A percentile compares a stretch with the other conserved stretches of the same genome.
Evolutionary conservation across 2,329 filamentous ascomycete species (phyloP).

Genomic region (Penicillium sp.): DNA sequence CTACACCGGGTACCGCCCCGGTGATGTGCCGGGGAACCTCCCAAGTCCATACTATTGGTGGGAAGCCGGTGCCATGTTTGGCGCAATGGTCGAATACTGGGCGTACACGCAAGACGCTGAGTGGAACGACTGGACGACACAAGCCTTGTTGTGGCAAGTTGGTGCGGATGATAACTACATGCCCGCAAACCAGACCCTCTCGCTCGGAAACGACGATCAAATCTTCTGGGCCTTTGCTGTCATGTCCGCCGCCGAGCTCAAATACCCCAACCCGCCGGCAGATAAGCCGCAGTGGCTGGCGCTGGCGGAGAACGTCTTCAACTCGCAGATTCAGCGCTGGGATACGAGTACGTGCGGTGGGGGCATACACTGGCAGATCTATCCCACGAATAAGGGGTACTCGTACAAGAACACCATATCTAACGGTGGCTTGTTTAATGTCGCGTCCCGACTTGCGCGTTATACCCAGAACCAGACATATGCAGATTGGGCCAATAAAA

Average conservation of each 20-base stretch:
- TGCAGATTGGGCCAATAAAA: conserved; percentile 38
- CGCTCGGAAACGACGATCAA: conserved; percentile 16
- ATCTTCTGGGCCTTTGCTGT: conserved; percentile 22
- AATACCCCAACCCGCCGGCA: conserved; percentile 36
- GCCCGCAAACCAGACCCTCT: conserved; percentile 15
- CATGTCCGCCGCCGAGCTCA: conserved; percentile 17
- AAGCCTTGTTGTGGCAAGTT: conserved; percentile 51
- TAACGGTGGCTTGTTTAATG: conserved; percentile 53
- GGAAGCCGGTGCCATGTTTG: conserved; percentile 34
- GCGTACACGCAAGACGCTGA: conserved; percentile 29
- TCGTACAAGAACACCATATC: conserved; percentile 54
- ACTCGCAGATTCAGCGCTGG: conserved; percentile 69
- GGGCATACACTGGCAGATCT: conserved; percentile 80
- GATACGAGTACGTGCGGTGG: conserved; percentile 63
- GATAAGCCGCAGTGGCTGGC: conserved; percentile 66
- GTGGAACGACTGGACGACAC: conserved; percentile 36
- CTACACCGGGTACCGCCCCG: conserved; percentile 29
- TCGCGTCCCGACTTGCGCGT: conserved; percentile 43
- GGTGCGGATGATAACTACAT: conserved; percentile 51
- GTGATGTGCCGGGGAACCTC: conserved; percentile 48
- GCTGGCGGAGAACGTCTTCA: conserved; percentile 72
- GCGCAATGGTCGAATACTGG: conserved; percentile 32
- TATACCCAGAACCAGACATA: conserved; percentile 42
- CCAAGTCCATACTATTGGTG: conserved; percentile 43
- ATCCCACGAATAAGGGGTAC: conserved; percentile 51